Evolutionary conservation across 163 green algal species (phyloP).

Genomic region (Volvox carteri): DNA sequence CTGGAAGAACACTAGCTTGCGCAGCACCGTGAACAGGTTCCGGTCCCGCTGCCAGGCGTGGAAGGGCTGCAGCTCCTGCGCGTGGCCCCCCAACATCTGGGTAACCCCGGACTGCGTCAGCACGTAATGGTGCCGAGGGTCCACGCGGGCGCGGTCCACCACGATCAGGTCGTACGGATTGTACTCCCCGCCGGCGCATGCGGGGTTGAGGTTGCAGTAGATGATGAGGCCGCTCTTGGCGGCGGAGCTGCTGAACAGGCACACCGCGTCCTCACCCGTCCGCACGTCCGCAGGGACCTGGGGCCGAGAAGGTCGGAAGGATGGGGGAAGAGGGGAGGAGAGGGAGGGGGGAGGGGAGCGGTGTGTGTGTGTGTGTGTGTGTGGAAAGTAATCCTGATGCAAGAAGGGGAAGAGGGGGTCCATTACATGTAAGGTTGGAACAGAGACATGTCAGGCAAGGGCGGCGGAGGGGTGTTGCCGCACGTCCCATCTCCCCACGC

Average conservation of each 20-base stretch:
- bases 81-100: slow-evolving; percentile 51
- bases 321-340: not conserved
- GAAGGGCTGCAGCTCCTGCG: slow-evolving; percentile 63
- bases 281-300: slow-evolving; percentile 53
- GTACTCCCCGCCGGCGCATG: slow-evolving; percentile 51
- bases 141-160: slow-evolving; percentile 34
- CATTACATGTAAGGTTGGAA: not conserved
- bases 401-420: not conserved
- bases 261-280: slow-evolving; percentile 63
- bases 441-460: too few relatives aligned
- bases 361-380: too few relatives aligned
- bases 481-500: too few relatives aligned
- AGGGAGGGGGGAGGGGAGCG: not conserved
- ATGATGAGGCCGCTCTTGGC: slow-evolving; percentile 67
- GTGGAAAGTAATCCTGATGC: not conserved
- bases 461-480: too few relatives aligned
- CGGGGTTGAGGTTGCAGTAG: slow-evolving; percentile 65
- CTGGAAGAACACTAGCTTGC: slow-evolving; percentile 70
- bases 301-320: not conserved
- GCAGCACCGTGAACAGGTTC: slow-evolving; percentile 64
- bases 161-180: slow-evolving; percentile 69
- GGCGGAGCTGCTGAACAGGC: slow-evolving; percentile 59
- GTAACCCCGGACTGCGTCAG: slow-evolving; percentile 57
- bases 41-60: slow-evolving; percentile 64
- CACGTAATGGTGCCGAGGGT: slow-evolving; percentile 63